These are phyloP conservation scores for Biscutella laevigata DNA, from an alignment of 441 rosid species.

Conservation along the genomic window DNA sequence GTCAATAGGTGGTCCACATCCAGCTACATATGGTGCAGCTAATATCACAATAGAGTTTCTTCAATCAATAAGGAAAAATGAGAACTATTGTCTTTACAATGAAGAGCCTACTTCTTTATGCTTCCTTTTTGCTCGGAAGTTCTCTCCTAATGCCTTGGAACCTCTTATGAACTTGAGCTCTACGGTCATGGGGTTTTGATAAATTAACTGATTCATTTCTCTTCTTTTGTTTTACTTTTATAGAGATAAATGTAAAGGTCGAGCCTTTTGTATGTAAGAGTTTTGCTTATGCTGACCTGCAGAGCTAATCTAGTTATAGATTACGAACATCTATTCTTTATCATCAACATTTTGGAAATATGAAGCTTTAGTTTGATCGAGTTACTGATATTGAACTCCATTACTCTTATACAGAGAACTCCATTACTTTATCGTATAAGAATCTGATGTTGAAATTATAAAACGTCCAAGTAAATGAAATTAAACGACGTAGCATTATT, in stretches of 20 bases:
- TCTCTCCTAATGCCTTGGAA: conserved; percentile 59
- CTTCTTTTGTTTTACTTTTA: conserved; percentile 10
- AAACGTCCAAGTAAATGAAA: too few relatives aligned
- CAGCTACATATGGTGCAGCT: conserved; percentile 42
- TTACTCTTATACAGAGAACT: too few relatives aligned
- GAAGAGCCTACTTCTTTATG: conserved; percentile 54
- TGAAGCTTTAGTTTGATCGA: background rate
- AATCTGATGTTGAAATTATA: too few relatives aligned
- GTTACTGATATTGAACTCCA: conserved; percentile 5
- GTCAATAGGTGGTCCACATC: conserved; percentile 82
- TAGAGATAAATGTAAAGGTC: conserved; percentile 22
- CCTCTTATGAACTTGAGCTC: conserved; percentile 65
- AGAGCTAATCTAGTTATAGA: conserved; percentile 21
- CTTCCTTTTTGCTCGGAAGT: conserved; percentile 83
- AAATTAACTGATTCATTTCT: conserved; percentile 7
- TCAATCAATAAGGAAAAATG: conserved; percentile 53
- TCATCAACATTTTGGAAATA: background rate
- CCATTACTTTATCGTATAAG: too few relatives aligned
- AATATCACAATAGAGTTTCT: conserved; percentile 57
- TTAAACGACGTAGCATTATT: background rate
- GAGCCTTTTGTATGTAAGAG: conserved; percentile 26
- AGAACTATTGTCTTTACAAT: conserved; percentile 55
- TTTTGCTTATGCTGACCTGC: conserved; percentile 19
- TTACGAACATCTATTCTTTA: background rate
- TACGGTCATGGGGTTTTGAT: conserved; percentile 58